Evolutionary conservation across 2,329 filamentous ascomycete genomes (phyloP).

Genomic region (Calonectria fujianensis): DNA sequence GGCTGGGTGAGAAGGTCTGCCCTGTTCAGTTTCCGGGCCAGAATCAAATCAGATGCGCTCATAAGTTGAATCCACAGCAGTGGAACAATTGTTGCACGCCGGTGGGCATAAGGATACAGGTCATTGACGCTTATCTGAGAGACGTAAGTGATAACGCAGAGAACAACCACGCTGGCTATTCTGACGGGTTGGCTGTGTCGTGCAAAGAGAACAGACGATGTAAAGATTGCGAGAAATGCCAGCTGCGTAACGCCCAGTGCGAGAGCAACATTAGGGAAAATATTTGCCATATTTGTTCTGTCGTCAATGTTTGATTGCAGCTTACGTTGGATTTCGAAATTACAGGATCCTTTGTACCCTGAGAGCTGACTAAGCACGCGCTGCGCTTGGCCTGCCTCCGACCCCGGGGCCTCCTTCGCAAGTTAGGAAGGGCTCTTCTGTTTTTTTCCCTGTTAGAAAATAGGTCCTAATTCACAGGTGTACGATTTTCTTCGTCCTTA

Average conservation of each 20-base stretch:
- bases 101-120: not conserved
- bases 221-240: not conserved
- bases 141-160: not conserved
- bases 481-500: too few species aligned
- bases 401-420: too few species aligned
- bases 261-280: not conserved
- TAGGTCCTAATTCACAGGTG: too few species aligned
- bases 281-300: too few species aligned
- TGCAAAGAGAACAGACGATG: not conserved
- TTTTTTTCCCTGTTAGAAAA: too few species aligned
- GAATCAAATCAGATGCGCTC: not conserved
- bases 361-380: too few species aligned
- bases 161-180: too few species aligned
- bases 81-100: not conserved
- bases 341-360: too few species aligned
- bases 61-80: conserved; percentile 3
- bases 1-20: not conserved
- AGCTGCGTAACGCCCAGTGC: not conserved
- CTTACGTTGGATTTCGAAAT: too few species aligned
- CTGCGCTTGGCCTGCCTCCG: too few species aligned
- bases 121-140: not conserved
- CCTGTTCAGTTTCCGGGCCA: not conserved
- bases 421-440: too few species aligned
- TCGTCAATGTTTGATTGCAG: too few species aligned
- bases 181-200: not conserved